Evolutionary conservation across 2,329 filamentous ascomycete genomes (phyloP).

Genomic region (Westerdykella aurantiaca): DNA sequence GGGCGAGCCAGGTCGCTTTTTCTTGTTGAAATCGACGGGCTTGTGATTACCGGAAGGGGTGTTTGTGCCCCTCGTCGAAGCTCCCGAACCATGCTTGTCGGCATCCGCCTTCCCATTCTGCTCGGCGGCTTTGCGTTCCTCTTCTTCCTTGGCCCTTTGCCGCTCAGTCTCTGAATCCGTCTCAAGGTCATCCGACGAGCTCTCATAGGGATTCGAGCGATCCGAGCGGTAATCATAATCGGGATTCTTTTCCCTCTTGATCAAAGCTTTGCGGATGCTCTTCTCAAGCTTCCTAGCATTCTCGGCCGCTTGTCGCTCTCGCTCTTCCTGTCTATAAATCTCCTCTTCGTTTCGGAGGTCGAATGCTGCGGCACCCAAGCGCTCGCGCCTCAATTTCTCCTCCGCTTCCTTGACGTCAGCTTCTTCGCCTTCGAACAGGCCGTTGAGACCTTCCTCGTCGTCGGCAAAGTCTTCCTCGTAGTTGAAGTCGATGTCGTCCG

Average conservation of each 20-base stretch:
- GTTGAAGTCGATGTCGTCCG: constrained; percentile 62
- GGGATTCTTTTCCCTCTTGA: constrained; percentile 78
- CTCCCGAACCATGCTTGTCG: constrained; percentile 45
- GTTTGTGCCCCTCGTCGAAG: constrained; percentile 64
- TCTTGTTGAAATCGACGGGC: constrained; percentile 48
- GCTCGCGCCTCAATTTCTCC: constrained; percentile 64
- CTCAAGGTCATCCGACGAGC: constrained; percentile 24
- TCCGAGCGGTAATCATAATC: constrained; percentile 81
- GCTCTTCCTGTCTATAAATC: constrained; percentile 61
- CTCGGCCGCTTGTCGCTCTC: constrained; percentile 63
- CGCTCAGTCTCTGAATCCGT: constrained; percentile 59
- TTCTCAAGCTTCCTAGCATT: constrained; percentile 68
- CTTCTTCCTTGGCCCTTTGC: constrained; percentile 53
- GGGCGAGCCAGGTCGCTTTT: constrained; percentile 82
- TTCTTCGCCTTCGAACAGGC: constrained; percentile 39
- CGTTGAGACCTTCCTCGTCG: constrained; percentile 60
- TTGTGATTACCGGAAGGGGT: constrained; percentile 56
- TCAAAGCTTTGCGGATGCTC: constrained; percentile 70
- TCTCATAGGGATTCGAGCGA: constrained; percentile 44
- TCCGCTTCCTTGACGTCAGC: constrained; percentile 60
- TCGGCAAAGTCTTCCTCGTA: constrained; percentile 71
- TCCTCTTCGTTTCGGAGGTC: constrained; percentile 51
- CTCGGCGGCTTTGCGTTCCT: constrained; percentile 42
- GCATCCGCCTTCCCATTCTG: constrained; percentile 45
- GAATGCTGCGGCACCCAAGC: constrained; percentile 83